Evolutionary conservation across 176 grass and related monocot genomes (phyloP), one percentile per base, ranked within the genome.

Genomic region (Oryza brachyantha): DNA sequence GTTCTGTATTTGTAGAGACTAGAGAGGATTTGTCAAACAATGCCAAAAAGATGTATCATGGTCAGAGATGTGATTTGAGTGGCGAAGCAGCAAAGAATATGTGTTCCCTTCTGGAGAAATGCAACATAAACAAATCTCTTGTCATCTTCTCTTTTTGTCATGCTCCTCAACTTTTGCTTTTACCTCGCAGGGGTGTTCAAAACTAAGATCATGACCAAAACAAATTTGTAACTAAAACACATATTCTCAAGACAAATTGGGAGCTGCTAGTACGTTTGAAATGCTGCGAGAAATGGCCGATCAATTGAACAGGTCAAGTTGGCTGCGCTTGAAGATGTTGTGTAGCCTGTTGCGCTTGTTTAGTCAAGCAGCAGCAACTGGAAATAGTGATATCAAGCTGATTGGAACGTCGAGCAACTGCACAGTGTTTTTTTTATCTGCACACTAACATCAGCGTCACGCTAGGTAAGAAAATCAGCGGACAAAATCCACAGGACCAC

Each of bases 51-150:
- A 54, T 54, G 21, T 54, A 17, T n/a, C 19, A 7, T 17, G 8
- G 1, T n/a, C 31, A 55, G 52, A n/a, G 52, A 21, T 17, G 28
- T 45, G 24, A 52, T 37, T 83, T 78, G 57, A 72, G 57, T 72
- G 83, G 57, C 54, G 66, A 31, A 25, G 66, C 66, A 16, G 74
- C 22, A 38, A 78, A 40, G 57, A 84, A 78, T 64, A 32, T 52
- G 0, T 46, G 64, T 50, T 45, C 48, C 48, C 48, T 52, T 52
- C 48, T 52, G 48, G 48, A 52, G 48, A 52, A 48, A 52, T 52
- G 48, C 48, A 52, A 52, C 48, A 52, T 52, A 52, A 52, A 52
- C 48, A 21, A 52, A n/a, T 52, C 7, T 35, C 29, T 42, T 61
- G 57, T 29, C 57, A 42, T 29, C 29, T 75, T 72, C 43, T 31